phyloP scores from a whole-genome alignment of 1,284 basidiomycete species.

The Ustilago cynodontis region DNA sequence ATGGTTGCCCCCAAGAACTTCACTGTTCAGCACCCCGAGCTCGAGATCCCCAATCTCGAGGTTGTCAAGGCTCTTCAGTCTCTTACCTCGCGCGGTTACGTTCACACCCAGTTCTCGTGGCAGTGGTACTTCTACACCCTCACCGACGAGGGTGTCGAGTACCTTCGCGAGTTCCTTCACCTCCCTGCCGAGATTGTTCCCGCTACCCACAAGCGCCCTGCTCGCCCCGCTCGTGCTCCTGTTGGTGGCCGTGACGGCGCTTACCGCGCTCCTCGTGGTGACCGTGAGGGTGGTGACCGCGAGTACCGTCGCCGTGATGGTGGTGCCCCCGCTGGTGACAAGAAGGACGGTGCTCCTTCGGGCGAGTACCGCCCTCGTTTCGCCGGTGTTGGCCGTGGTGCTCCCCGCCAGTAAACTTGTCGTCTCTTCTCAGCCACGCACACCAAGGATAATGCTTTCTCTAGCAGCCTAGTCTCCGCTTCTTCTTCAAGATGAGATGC shows the following conservation, averaged over 20 bases:
- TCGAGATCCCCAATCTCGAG: slow-evolving; percentile 95
- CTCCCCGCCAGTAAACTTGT: slow-evolving; percentile 61
- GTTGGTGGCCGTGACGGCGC: slow-evolving; percentile 65
- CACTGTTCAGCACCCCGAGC: slow-evolving; percentile 97
- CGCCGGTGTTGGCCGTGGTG: slow-evolving; percentile 67
- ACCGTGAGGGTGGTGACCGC: slow-evolving; percentile 67
- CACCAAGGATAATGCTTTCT: background rate
- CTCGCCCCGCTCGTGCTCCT: slow-evolving; percentile 64
- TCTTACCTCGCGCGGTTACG: slow-evolving; percentile 92
- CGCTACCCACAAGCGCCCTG: slow-evolving; percentile 69
- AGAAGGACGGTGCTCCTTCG: slow-evolving; percentile 68
- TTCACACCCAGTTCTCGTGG: slow-evolving; percentile 87
- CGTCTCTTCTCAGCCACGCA: background rate
- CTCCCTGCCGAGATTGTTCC: slow-evolving; percentile 70
- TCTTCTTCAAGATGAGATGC: too few species aligned
- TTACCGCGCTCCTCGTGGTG: slow-evolving; percentile 64
- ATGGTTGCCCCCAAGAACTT: slow-evolving; percentile 99
- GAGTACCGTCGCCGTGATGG: slow-evolving; percentile 67
- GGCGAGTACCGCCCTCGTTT: slow-evolving; percentile 69
- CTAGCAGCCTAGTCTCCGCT: background rate
- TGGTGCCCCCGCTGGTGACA: slow-evolving; percentile 57
- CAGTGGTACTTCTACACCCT: slow-evolving; percentile 72
- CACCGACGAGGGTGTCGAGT: slow-evolving; percentile 69
- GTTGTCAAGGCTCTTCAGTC: slow-evolving; percentile 99
- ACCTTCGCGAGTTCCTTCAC: slow-evolving; percentile 70